Evolutionary conservation across 768 basidiomycete species (phyloP).

Genomic region (Leccinum truebloodii): DNA sequence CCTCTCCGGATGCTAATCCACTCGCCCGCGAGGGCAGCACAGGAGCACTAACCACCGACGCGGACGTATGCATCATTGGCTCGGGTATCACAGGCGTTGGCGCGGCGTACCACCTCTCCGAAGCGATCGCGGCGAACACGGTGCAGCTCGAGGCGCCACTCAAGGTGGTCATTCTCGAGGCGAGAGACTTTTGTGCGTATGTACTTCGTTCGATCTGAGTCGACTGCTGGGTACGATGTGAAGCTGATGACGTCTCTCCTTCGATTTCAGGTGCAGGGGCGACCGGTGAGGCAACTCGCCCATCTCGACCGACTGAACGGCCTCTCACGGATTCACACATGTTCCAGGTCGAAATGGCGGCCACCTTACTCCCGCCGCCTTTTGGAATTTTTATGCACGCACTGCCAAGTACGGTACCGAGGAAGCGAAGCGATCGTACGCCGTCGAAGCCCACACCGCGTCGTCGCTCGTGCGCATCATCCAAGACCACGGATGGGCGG

Average conservation of each 20-base stretch:
- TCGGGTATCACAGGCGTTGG: conserved; percentile 79
- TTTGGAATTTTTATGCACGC: conserved; percentile 45
- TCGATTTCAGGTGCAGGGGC: conserved; percentile 61
- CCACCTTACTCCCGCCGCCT: conserved; percentile 60
- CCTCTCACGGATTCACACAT: background rate
- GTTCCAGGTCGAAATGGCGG: conserved; percentile 74
- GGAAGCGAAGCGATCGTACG: conserved; percentile 54
- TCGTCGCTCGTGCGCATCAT: conserved; percentile 51
- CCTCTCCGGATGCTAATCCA: conserved; percentile 58
- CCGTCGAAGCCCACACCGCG: conserved; percentile 59
- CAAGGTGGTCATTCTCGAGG: conserved; percentile 73
- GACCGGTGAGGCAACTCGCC: conserved; percentile 50
- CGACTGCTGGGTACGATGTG: background rate
- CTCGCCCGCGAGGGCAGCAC: conserved; percentile 66
- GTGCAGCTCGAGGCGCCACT: conserved; percentile 27
- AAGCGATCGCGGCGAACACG: conserved; percentile 18
- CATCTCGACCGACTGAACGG: background rate
- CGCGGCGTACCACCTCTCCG: conserved; percentile 70
- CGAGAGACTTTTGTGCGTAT: conserved; percentile 79
- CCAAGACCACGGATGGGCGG: conserved; percentile 40
- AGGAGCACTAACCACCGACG: conserved; percentile 55
- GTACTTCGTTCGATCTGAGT: background rate
- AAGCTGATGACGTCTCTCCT: background rate
- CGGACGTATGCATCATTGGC: conserved; percentile 79
- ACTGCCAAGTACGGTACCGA: conserved; percentile 44